Percentiles rank a stretch among this genome's conserved stretches.
Conservation (phyloP, 352 stramenopile genomes). For the Globisporangium okanoganense region DNA sequence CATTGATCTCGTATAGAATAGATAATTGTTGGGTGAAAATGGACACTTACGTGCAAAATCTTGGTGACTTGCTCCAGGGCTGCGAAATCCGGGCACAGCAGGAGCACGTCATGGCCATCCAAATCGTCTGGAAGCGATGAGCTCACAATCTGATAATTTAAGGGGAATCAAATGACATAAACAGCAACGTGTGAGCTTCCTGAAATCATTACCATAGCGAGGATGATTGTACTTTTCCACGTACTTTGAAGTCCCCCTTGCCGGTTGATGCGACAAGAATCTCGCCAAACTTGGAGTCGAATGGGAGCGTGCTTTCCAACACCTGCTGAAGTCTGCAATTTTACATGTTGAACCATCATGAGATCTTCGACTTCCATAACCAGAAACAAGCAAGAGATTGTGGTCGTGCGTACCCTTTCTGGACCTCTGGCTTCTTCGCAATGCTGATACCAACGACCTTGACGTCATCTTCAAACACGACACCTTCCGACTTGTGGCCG, state of each 20-base stretch:
- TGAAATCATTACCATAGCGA: not conserved
- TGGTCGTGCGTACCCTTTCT: conserved; percentile 32
- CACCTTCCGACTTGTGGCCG: conserved; percentile 65
- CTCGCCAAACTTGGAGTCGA: conserved; percentile 57
- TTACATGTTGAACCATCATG: not conserved
- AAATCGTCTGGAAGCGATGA: conserved; percentile 55
- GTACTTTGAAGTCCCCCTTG: conserved; percentile 46
- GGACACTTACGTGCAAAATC: conserved; percentile 57
- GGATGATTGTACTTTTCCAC: not conserved
- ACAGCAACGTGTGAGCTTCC: not conserved
- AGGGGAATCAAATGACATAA: not conserved
- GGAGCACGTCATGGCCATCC: conserved; percentile 59
- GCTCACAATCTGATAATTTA: conserved; percentile 32
- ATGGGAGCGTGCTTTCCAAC: conserved; percentile 54
- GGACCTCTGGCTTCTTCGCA: conserved; percentile 37
- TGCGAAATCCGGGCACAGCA: conserved; percentile 65
- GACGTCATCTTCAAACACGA: conserved; percentile 74
- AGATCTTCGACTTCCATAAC: not conserved
- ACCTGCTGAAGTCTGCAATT: conserved; percentile 41
- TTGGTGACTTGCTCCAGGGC: conserved; percentile 63
- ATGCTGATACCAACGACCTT: conserved; percentile 76
- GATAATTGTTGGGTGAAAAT: not conserved
- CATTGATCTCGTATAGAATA: not conserved
- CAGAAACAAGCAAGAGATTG: not conserved
- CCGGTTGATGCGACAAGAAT: conserved; percentile 46